Conservation (phyloP, 768 basidiomycete species). For the Agrocybe pediades region DNA sequence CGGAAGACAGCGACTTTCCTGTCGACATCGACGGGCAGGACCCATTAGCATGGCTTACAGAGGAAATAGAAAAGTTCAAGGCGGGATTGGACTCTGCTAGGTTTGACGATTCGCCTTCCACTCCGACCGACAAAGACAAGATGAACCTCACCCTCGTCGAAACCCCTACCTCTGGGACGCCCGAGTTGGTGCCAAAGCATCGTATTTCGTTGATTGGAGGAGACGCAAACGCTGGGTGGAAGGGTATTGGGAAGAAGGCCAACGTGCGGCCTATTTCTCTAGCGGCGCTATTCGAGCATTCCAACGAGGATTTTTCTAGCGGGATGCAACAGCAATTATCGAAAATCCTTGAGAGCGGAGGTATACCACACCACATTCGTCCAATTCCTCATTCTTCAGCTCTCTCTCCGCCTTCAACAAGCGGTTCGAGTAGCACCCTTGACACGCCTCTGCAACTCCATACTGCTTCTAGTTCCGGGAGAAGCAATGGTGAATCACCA, state of each 20-base stretch:
- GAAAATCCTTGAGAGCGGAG: conserved; percentile 27
- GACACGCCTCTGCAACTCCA: conserved; percentile 22
- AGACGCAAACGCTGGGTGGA: conserved; percentile 15
- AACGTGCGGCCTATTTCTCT: conserved; percentile 29
- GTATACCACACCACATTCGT: conserved; percentile 22
- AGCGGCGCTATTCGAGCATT: conserved; percentile 26
- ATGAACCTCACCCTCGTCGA: conserved; percentile 9
- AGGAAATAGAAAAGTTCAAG: conserved; percentile 33
- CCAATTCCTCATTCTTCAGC: conserved; percentile 22
- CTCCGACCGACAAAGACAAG: conserved; percentile 12
- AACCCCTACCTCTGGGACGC: conserved; percentile 11
- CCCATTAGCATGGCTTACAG: conserved; percentile 33
- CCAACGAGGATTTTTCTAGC: conserved; percentile 23
- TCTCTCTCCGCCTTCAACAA: conserved; percentile 22
- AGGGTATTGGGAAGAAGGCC: conserved; percentile 19
- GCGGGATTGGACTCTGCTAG: conserved; percentile 15
- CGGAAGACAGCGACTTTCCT: conserved; percentile 27
- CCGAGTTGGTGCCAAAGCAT: not conserved
- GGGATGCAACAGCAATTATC: conserved; percentile 30
- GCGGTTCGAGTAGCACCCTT: conserved; percentile 17
- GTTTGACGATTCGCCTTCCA: conserved; percentile 6
- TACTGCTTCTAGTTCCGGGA: conserved; percentile 11
- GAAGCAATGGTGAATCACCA: conserved; percentile 19
- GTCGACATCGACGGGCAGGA: conserved; percentile 24
- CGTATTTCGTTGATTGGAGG: conserved; percentile 6